phyloP scores from a whole-genome alignment of 306 rosid species.

The Oxytropis ochrocephala region DNA sequence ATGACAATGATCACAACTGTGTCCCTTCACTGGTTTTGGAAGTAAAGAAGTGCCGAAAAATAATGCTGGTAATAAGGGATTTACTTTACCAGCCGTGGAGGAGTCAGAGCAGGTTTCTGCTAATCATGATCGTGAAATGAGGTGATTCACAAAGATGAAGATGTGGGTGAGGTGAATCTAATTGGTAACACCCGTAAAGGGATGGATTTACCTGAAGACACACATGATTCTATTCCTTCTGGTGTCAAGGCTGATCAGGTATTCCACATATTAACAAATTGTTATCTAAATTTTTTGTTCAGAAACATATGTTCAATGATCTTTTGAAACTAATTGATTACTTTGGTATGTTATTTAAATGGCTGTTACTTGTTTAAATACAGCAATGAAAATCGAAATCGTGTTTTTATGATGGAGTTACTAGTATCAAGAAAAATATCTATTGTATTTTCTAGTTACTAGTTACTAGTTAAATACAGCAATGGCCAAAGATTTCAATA shows the following conservation, averaged over 20 bases:
- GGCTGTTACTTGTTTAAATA: neutral
- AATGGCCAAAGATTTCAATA: neutral
- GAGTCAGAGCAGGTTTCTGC: constrained; percentile 29
- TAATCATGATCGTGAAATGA: constrained; percentile 21
- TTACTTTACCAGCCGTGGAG: constrained; percentile 16
- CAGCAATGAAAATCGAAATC: neutral
- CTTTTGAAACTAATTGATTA: neutral
- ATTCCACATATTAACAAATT: constrained; percentile 6
- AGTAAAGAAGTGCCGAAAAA: constrained; percentile 22
- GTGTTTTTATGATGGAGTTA: neutral
- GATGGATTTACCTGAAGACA: constrained; percentile 1
- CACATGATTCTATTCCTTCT: constrained; percentile 5
- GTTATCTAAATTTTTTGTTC: neutral
- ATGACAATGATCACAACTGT: constrained; percentile 33
- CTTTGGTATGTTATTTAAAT: neutral
- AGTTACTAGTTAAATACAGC: neutral
- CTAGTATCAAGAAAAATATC: neutral
- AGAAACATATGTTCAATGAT: neutral
- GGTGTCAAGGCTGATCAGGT: constrained; percentile 46
- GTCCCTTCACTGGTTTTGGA: constrained; percentile 16
- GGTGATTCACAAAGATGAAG: constrained; percentile 15
- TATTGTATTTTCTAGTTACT: neutral
- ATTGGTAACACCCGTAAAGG: constrained; percentile 24
- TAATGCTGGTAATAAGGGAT: constrained; percentile 18
- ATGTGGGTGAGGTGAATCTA: constrained; percentile 11